phyloP scores from a whole-genome alignment of 2,329 filamentous ascomycete genomes.

The Bipolaris victoriae region DNA sequence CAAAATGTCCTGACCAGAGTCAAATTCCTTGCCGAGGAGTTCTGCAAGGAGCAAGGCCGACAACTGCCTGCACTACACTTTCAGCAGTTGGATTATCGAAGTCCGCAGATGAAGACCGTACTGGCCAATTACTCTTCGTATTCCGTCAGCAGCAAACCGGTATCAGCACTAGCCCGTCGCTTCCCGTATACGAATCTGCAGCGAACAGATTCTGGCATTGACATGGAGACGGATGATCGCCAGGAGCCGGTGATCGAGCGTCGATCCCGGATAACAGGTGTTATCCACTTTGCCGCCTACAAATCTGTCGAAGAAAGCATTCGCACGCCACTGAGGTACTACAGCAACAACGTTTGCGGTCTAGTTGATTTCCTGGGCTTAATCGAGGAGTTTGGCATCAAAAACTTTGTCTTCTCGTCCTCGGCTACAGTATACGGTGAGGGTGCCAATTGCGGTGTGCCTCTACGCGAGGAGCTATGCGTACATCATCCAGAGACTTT shows the following conservation, averaged over 20 bases:
- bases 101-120: constrained; percentile 50
- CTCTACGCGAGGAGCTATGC: constrained; percentile 63
- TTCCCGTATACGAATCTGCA: constrained; percentile 38
- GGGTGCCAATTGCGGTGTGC: constrained; percentile 51
- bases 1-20: constrained; percentile 49
- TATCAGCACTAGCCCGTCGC: constrained; percentile 17
- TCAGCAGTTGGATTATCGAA: constrained; percentile 58
- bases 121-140: constrained; percentile 52
- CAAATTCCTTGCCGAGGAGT: constrained; percentile 42
- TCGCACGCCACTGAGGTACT: constrained; percentile 65
- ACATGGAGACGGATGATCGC: constrained; percentile 35
- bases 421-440: constrained; percentile 71
- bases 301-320: constrained; percentile 72
- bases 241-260: constrained; percentile 29
- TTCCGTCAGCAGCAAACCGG: constrained; percentile 28
- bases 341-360: constrained; percentile 71
- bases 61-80: constrained; percentile 55
- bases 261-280: constrained; percentile 62
- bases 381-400: constrained; percentile 65
- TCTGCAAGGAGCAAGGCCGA: constrained; percentile 49
- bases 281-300: constrained; percentile 74
- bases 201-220: constrained; percentile 43
- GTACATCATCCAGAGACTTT: constrained; percentile 58
- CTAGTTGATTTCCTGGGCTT: constrained; percentile 65
- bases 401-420: constrained; percentile 71